Percentiles rank a stretch among this genome's conserved stretches.
phyloP scores from a whole-genome alignment of 2,329 filamentous ascomycete species.

The Sordariomycetes sp. region DNA sequence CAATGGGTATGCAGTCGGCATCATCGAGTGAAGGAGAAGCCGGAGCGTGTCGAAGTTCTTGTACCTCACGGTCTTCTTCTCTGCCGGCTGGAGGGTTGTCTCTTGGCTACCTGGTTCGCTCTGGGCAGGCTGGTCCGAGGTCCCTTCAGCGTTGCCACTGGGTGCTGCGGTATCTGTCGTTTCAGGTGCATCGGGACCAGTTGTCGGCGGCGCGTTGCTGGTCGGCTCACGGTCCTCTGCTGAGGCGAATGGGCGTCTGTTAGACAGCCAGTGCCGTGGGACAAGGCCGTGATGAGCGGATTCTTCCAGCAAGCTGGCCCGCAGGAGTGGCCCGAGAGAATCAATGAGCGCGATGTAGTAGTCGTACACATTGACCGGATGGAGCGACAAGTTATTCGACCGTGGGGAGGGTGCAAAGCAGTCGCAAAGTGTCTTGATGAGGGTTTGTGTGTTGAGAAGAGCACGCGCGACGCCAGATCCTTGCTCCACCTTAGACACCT shows the following conservation, averaged over 20 bases:
- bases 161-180: conserved; percentile 14
- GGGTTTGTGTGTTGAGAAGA: conserved; percentile 63
- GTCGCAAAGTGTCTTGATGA: conserved; percentile 64
- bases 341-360: conserved; percentile 67
- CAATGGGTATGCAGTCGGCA: conserved; percentile 71
- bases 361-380: conserved; percentile 72
- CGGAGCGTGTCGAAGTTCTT: conserved; percentile 71
- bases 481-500: conserved; percentile 33
- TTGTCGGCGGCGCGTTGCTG: background rate
- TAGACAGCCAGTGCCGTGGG: conserved; percentile 52
- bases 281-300: conserved; percentile 64
- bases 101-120: conserved; percentile 12
- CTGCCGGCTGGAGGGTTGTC: conserved; percentile 24
- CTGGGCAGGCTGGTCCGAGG: background rate
- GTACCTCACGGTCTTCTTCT: conserved; percentile 24
- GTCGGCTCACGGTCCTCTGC: background rate
- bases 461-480: conserved; percentile 75
- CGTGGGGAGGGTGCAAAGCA: conserved; percentile 63
- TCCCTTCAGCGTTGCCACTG: conserved; percentile 4
- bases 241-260: background rate
- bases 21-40: conserved; percentile 66
- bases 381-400: conserved; percentile 55
- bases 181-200: background rate
- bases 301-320: conserved; percentile 76
- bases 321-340: conserved; percentile 66